A percentile compares a stretch with the other conserved stretches of the same genome.
Conservation (phyloP, 2,329 filamentous ascomycete genomes). For the Phaeophleospora eucalypticola region DNA sequence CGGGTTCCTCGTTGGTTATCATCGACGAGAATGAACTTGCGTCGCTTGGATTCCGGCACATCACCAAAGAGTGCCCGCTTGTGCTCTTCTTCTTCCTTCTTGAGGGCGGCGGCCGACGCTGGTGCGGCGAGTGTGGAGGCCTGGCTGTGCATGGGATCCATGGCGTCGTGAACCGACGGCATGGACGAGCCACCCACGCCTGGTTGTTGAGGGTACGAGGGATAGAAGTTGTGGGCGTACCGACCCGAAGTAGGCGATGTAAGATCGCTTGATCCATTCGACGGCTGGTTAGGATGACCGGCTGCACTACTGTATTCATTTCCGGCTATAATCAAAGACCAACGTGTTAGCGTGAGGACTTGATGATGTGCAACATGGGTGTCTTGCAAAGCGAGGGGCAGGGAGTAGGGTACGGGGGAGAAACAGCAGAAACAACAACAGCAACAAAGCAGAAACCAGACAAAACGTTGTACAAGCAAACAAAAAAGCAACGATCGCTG, state of each 20-base stretch:
- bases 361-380: slow-evolving; percentile 27
- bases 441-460: slow-evolving; percentile 26
- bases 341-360: slow-evolving; percentile 40
- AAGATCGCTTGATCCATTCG: slow-evolving; percentile 48
- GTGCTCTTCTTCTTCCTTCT: slow-evolving; percentile 51
- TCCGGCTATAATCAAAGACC: slow-evolving; percentile 48
- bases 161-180: slow-evolving; percentile 59
- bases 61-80: slow-evolving; percentile 77
- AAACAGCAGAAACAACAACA: slow-evolving; percentile 21
- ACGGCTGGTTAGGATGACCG: slow-evolving; percentile 62
- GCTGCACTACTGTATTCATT: slow-evolving; percentile 57
- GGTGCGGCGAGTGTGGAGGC: slow-evolving; percentile 32
- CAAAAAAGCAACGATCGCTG: slow-evolving; percentile 20
- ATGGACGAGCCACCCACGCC: slow-evolving; percentile 56
- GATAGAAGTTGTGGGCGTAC: slow-evolving; percentile 72
- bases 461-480: slow-evolving; percentile 26
- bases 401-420: slow-evolving; percentile 16
- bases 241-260: slow-evolving; percentile 62
- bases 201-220: slow-evolving; percentile 60
- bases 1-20: slow-evolving; percentile 76
- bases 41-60: slow-evolving; percentile 81
- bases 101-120: slow-evolving; percentile 36
- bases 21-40: slow-evolving; percentile 95
- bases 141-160: slow-evolving; percentile 42
- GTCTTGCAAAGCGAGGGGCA: slow-evolving; percentile 26